Evolutionary conservation across 306 rosid genomes (phyloP).

Genomic region (Casuarina glauca): DNA sequence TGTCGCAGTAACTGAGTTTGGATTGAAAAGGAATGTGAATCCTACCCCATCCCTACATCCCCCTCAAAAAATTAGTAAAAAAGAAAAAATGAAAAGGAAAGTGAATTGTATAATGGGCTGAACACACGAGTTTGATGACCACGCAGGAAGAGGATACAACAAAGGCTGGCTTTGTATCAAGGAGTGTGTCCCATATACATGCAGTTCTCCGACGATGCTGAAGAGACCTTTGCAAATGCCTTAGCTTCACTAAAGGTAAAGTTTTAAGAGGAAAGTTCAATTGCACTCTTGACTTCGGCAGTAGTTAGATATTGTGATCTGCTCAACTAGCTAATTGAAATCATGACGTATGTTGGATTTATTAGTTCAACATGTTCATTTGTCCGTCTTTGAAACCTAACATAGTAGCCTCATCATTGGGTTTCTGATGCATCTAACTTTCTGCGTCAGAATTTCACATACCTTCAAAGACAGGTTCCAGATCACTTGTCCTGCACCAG

Average conservation of each 20-base stretch:
- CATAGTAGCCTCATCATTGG: neutral
- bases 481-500: neutral
- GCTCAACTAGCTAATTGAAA: neutral
- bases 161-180: constrained; percentile 83
- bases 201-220: constrained; percentile 83
- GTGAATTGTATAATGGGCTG: constrained; percentile 15
- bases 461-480: neutral
- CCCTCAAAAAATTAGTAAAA: neutral
- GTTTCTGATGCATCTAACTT: neutral
- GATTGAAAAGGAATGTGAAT: neutral
- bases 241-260: constrained; percentile 63
- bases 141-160: constrained; percentile 82
- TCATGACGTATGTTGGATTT: constrained; percentile 1
- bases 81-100: neutral
- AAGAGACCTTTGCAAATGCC: constrained; percentile 67
- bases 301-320: neutral
- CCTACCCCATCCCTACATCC: neutral
- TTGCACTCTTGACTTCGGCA: neutral
- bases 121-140: constrained; percentile 28
- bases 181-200: constrained; percentile 88
- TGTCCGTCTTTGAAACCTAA: constrained; percentile 1
- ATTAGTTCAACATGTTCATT: constrained; percentile 3
- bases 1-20: neutral
- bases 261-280: constrained; percentile 7
- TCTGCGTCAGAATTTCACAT: neutral